Conservation (phyloP, 805 yeast species). For the Tanozyma kutaoensis region DNA sequence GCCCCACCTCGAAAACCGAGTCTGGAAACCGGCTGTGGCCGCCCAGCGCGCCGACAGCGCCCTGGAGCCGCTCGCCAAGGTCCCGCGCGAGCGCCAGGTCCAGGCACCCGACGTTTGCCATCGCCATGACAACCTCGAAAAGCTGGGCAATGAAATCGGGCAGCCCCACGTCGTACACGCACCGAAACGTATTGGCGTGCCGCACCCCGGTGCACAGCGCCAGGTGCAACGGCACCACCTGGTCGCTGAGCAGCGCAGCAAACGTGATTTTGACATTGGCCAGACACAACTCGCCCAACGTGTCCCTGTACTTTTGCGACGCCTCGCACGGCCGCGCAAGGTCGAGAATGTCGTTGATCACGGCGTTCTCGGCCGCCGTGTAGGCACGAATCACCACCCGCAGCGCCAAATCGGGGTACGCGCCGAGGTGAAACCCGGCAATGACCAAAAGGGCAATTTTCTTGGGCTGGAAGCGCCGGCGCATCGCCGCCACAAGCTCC, state of each 20-base stretch:
- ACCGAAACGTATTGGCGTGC: slow-evolving; percentile 25
- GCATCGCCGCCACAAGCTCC: too few relatives aligned
- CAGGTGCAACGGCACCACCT: slow-evolving; percentile 21
- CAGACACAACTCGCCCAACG: slow-evolving; percentile 8
- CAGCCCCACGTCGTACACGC: too few relatives aligned
- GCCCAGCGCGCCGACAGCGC: too few relatives aligned
- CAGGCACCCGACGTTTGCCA: slow-evolving; percentile 21
- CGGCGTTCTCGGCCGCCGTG: too few relatives aligned
- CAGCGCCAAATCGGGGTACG: too few relatives aligned
- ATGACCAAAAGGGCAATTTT: too few relatives aligned
- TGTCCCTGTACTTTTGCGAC: too few relatives aligned
- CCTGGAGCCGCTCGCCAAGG: slow-evolving; percentile 16
- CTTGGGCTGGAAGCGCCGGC: too few relatives aligned
- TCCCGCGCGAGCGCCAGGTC: slow-evolving; percentile 19
- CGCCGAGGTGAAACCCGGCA: too few relatives aligned
- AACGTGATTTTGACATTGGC: slow-evolving; percentile 22
- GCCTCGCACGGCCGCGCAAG: too few relatives aligned
- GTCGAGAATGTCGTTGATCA: too few relatives aligned
- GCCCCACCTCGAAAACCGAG: slow-evolving; percentile 15
- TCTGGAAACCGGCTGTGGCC: slow-evolving; percentile 14
- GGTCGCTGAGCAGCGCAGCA: slow-evolving; percentile 20
- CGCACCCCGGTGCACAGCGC: slow-evolving; percentile 13
- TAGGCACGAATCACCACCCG: too few relatives aligned
- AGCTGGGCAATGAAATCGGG: slow-evolving; percentile 14
- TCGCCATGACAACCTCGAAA: slow-evolving; percentile 13